Conservation (phyloP, 352 stramenopile species). For the Pythium sukuiense region DNA sequence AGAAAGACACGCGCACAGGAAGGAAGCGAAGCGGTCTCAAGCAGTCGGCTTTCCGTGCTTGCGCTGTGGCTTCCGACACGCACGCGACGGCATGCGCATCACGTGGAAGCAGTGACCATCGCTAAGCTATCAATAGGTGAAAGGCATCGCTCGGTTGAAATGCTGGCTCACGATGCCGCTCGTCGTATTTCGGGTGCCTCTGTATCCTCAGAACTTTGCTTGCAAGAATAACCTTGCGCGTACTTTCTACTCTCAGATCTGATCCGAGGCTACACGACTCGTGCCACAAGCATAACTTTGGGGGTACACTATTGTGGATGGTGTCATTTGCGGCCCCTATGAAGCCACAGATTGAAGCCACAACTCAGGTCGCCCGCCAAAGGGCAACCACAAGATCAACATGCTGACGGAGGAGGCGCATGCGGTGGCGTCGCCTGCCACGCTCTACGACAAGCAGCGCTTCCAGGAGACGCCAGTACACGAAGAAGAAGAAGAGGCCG, state of each 20-base stretch:
- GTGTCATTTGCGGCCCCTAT: neutral
- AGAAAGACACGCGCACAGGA: too few relatives aligned
- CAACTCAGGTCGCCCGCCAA: neutral
- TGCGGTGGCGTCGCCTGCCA: neutral
- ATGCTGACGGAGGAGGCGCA: neutral
- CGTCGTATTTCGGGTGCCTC: neutral
- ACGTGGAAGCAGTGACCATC: neutral
- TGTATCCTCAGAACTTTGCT: neutral
- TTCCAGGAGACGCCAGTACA: neutral
- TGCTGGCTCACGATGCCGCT: too few relatives aligned
- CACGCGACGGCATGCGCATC: neutral
- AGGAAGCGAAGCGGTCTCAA: too few relatives aligned
- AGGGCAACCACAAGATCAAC: neutral
- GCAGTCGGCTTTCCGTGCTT: neutral
- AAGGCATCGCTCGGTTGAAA: neutral
- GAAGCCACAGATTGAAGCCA: neutral
- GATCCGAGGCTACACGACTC: too few relatives aligned
- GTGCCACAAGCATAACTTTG: too few relatives aligned
- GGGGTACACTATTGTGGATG: neutral
- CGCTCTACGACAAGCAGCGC: neutral
- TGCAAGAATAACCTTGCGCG: too few relatives aligned
- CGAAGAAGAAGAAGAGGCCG: conserved; percentile 2
- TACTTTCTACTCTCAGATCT: too few relatives aligned
- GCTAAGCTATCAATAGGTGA: neutral
- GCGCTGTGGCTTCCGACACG: neutral